These are phyloP conservation scores for Curvularia spicifera DNA, from an alignment of 2,329 filamentous ascomycete genomes.

Conservation along the genomic window DNA sequence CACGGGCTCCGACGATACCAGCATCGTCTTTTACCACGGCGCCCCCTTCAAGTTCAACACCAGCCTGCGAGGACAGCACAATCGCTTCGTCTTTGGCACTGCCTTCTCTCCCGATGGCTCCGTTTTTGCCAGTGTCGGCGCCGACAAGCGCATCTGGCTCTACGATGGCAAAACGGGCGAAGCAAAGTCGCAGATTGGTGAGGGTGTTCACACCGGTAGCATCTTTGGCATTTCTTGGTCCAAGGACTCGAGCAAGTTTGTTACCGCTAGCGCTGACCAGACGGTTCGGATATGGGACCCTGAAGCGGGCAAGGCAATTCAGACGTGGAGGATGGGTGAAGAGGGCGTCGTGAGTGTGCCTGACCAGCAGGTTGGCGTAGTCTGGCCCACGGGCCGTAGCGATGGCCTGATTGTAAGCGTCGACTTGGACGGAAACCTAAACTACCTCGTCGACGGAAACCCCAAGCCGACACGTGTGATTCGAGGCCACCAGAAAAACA, in stretches of 20 bases:
- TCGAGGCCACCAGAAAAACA: constrained; percentile 88
- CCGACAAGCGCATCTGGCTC: constrained; percentile 89
- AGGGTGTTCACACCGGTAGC: constrained; percentile 87
- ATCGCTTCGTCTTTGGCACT: constrained; percentile 85
- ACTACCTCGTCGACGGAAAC: constrained; percentile 79
- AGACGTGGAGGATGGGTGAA: constrained; percentile 84
- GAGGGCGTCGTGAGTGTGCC: constrained; percentile 73
- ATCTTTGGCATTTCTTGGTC: constrained; percentile 94
- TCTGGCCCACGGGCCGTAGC: constrained; percentile 80
- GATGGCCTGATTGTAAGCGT: constrained; percentile 91
- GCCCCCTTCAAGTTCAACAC: constrained; percentile 94
- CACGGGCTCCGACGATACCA: constrained; percentile 88
- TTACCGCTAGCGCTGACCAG: constrained; percentile 91
- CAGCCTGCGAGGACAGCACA: constrained; percentile 79
- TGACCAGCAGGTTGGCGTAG: constrained; percentile 93
- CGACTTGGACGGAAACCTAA: constrained; percentile 86
- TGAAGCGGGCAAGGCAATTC: constrained; percentile 75
- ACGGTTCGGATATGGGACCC: constrained; percentile 95
- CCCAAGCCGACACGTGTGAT: constrained; percentile 73
- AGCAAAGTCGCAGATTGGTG: constrained; percentile 75
- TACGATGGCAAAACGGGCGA: constrained; percentile 98
- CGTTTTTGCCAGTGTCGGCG: constrained; percentile 83
- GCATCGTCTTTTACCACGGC: constrained; percentile 89
- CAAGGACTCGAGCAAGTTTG: constrained; percentile 82
- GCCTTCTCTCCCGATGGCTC: constrained; percentile 90